Evolutionary conservation across 805 yeast genomes (phyloP), one percentile per base, ranked within the genome.

Genomic region (Tetrapisispora namnaoensis): DNA sequence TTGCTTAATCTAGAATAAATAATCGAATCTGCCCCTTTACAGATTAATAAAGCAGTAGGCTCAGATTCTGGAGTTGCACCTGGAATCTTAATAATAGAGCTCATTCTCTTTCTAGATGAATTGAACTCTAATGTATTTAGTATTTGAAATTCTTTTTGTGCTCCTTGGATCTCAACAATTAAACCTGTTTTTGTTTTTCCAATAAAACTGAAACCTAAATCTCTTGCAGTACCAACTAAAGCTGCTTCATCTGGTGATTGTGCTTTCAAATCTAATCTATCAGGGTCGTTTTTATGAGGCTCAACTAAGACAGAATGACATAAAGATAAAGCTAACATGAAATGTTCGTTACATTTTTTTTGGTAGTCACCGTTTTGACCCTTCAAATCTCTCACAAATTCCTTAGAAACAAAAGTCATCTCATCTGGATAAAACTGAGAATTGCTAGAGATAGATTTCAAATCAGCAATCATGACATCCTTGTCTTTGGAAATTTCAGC

Each of bases 161-260:
- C 75, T 52, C 93, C 95, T 62, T 82, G 87, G 24, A 81, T 79
- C 46, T 80, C 79, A 44, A 86, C 72, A 43, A 83, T 66, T 16
- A 83, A 57, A 47, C 91, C 91, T 44, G 74, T 73, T 58, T 83
- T 83, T 8, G 88, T 83, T 61, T 79, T 75, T 36, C 77, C 81
- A 20, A 75, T 61, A 61, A 83, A 84, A 37, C 77, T 74, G 63
- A 78, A 86, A 0, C 95, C 95, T 53, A 83, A 69, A 58, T 85
- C 83, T 61, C 90, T 75, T 0, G 93, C 93, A 10, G 95, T 84
- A 17, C 83, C 84, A 20, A 86, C 95, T 49, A 86, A 73, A 0
- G 95, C 95, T 21, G 90, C 89, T 65, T 86, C 95, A 72, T 86
- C 95, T 0, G 95, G 95, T 20, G 89, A 82, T 63, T 86, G 93